These are phyloP conservation scores for Fusarium phyllophilum DNA, from an alignment of 2,329 filamentous ascomycete genomes.

Conservation along the genomic window DNA sequence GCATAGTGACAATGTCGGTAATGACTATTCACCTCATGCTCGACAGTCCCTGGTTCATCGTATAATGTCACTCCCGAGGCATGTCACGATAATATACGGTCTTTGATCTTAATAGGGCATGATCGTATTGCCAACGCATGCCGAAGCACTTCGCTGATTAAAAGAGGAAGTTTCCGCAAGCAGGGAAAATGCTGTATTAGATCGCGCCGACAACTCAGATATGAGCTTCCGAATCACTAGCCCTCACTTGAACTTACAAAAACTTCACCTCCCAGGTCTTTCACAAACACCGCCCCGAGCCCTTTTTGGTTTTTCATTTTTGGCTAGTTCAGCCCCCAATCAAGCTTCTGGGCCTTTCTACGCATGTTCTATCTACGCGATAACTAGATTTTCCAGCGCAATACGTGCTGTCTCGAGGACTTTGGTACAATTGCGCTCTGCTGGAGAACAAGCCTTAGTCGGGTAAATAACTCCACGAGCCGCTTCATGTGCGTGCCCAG, in stretches of 20 bases:
- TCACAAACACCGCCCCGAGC: too few relatives aligned
- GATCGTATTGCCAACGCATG: neutral
- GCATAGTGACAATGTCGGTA: neutral
- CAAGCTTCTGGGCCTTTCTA: neutral
- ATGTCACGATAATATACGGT: too few relatives aligned
- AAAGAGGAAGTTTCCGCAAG: neutral
- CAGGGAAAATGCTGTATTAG: neutral
- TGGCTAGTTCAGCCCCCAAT: neutral
- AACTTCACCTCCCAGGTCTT: neutral
- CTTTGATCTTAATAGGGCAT: neutral
- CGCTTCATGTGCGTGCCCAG: conserved; percentile 47
- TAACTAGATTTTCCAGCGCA: conserved; percentile 65
- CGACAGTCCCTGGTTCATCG: too few relatives aligned
- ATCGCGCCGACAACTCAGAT: neutral
- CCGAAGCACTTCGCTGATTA: neutral
- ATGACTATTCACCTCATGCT: neutral
- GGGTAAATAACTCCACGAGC: conserved; percentile 44
- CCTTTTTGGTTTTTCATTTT: neutral
- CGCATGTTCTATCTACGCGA: conserved; percentile 52
- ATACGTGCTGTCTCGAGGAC: conserved; percentile 65
- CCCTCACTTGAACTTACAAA: neutral
- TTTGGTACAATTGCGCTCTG: conserved; percentile 57
- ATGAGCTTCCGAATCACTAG: neutral
- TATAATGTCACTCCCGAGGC: neutral
- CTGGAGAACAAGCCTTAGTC: conserved; percentile 43